Base-by-base conservation (phyloP, 352 stramenopile species). In the Phytophthora fragariaefolia region DNA sequence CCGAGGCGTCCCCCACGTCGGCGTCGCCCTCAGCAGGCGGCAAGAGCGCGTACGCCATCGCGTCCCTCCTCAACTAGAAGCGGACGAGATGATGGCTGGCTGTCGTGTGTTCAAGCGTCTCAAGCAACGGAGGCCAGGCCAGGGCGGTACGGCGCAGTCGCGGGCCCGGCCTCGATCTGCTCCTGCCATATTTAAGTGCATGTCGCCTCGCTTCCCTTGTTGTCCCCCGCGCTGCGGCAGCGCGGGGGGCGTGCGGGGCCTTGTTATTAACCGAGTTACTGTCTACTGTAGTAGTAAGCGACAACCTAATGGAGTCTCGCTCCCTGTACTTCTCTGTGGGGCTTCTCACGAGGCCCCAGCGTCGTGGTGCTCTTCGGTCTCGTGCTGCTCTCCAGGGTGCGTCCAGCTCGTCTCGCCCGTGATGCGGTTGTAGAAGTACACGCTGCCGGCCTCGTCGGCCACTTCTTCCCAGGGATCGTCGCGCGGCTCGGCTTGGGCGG, bases 341-440 rank as follows among this genome's bases (percentile, higher is more conserved):
- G 55, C 51, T 58, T 30, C 10, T 56, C 48, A 52, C 12, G 45
- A 32, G 42, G 27, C 18, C 46, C 49, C 18, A 12, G 42, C 20
- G 42, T 26, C 28, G 6, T 46, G 10, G 2, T 9, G 18, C 17
- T 13, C 28, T 36, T 63, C 34, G 15, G 12, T 63, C 51, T 58
- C 27, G 47, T 32, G 18, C 13, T 12, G 26, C 18, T 20, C 6
- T 20, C 5, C 12, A 36, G 76, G 64, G 22, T 63, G 79, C 18
- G 71, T 89, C 86, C 83, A 93, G 55, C 84, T 92, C 22, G 86
- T 71, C 28, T 91, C 84, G 9, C 76, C 72, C 13, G 86, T 89
- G 10, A 51, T 20, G 9, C 48, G 62, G 51, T 93, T 92, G 74
- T 82, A 87, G 49, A 92, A 94, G 74, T 92, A 95, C 10, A 95